Evolutionary conservation across 1,284 basidiomycete species (phyloP).

Genomic region (Earliella scabrosa): DNA sequence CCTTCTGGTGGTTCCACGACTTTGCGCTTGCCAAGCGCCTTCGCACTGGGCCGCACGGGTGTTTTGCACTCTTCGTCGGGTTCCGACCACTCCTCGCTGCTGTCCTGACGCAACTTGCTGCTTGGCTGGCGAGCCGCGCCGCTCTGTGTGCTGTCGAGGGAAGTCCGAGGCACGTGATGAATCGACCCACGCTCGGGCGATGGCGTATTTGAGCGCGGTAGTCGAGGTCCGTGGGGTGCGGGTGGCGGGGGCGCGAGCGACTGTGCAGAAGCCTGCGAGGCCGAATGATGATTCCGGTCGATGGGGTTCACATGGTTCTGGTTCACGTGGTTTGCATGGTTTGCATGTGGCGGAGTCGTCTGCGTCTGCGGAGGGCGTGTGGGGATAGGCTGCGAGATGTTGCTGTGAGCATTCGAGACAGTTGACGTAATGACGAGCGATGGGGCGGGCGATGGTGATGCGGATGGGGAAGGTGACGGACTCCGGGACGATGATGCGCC

Average conservation of each 20-base stretch:
- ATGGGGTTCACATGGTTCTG: neutral
- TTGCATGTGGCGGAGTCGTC: too few relatives aligned
- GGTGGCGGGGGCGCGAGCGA: constrained; percentile 66
- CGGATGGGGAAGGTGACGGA: constrained; percentile 43
- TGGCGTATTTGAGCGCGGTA: constrained; percentile 57
- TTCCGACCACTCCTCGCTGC: constrained; percentile 19
- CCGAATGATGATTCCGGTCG: constrained; percentile 17
- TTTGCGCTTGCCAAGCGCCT: constrained; percentile 79
- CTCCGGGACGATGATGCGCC: constrained; percentile 43
- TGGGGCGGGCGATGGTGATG: constrained; percentile 41
- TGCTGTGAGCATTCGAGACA: constrained; percentile 17
- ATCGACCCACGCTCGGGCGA: constrained; percentile 44
- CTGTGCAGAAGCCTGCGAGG: constrained; percentile 30
- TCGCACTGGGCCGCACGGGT: constrained; percentile 64
- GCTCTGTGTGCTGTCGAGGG: constrained; percentile 21
- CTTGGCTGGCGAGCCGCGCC: constrained; percentile 2
- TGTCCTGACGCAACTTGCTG: constrained; percentile 17
- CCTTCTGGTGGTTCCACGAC: constrained; percentile 49
- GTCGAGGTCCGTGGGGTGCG: constrained; percentile 71
- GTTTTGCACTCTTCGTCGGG: constrained; percentile 30
- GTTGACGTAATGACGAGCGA: constrained; percentile 34
- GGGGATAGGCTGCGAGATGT: constrained; percentile 34
- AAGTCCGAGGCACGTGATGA: constrained; percentile 13
- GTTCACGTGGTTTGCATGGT: constrained; percentile 29
- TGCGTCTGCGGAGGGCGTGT: constrained; percentile 8